Evolutionary conservation across 1,139 yeast species (phyloP), one percentile per base, ranked within the genome.

Genomic region (Diutina neorugosa): DNA sequence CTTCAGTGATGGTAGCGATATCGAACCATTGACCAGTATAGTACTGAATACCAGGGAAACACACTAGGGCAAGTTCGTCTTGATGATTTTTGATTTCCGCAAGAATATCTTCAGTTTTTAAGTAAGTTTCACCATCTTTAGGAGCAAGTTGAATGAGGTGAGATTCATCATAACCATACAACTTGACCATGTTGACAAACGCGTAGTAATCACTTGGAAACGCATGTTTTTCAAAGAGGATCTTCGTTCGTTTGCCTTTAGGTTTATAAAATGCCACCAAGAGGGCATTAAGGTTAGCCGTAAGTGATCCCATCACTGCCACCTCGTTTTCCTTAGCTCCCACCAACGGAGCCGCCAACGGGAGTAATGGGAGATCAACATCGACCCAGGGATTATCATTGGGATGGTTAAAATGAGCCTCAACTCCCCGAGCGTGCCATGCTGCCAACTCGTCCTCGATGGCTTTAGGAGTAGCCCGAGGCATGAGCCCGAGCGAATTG

Each of bases 161-260:
- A 3, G 77, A 75, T 53, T 78, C 81, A 57, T 76, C 76, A 56
- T 65, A 72, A 1, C 88, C 89, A 60, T 80, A 81, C 49, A 89
- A 66, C 62, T 75, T 73, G 21, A 80, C 90, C 63, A 87, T 81
- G 62, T 89, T 87, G 58, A 80, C 74, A 57, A 91, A 81, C 1
- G 96, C 95, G 68, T 90, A 91, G 67, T 80, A 86, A 64, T 91
- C 98, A 0, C 96, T 86, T 1, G 98, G 97, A 63, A 91, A 91
- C 0, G 97, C 94, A 55, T 84, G 84, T 60, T 82, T 82, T 63
- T 91, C 97, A 65, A 86, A 86, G 57, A 91, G 64, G 52, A 91
- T 86, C 69, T 89, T 89, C 57, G 79, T 76, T 57, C 83, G 75
- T 4, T 61, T 65, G 1, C 77, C 79, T 8, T 62, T 58, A 0